These are phyloP conservation scores for Cryptococcus sp. DNA, from an alignment of 1,284 basidiomycete genomes.

Conservation along the genomic window DNA sequence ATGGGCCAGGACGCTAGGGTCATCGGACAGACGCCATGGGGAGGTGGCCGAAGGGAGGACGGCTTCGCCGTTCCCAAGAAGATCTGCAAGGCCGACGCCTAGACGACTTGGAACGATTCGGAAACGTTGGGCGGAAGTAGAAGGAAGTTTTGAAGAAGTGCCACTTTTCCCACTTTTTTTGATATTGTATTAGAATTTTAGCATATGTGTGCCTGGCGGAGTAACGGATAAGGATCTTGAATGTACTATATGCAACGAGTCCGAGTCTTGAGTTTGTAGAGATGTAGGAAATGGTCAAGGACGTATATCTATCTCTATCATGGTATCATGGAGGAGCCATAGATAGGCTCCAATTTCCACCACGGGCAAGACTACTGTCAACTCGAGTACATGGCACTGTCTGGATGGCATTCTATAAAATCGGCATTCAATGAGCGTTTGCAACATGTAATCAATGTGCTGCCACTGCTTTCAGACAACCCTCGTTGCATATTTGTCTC, in stretches of 20 bases:
- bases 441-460: too few relatives aligned
- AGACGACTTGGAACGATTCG: background rate
- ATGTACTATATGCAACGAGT: too few relatives aligned
- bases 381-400: slow-evolving; percentile 20
- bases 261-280: too few relatives aligned
- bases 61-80: slow-evolving; percentile 54
- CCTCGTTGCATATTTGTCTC: too few relatives aligned
- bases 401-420: slow-evolving; percentile 44
- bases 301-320: too few relatives aligned
- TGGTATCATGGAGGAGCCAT: background rate
- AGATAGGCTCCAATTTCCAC: slow-evolving; percentile 18
- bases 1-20: slow-evolving; percentile 75
- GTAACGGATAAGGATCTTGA: too few relatives aligned
- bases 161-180: too few relatives aligned
- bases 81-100: slow-evolving; percentile 43
- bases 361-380: slow-evolving; percentile 24
- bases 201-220: too few relatives aligned
- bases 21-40: slow-evolving; percentile 84
- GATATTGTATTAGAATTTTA: too few relatives aligned
- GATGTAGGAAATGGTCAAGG: too few relatives aligned
- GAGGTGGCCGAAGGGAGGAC: slow-evolving; percentile 69
- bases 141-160: background rate
- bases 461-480: too few relatives aligned
- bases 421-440: too few relatives aligned
- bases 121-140: background rate